phyloP scores from a whole-genome alignment of 2,329 filamentous ascomycete genomes.

The Alternaria ventricosa region DNA sequence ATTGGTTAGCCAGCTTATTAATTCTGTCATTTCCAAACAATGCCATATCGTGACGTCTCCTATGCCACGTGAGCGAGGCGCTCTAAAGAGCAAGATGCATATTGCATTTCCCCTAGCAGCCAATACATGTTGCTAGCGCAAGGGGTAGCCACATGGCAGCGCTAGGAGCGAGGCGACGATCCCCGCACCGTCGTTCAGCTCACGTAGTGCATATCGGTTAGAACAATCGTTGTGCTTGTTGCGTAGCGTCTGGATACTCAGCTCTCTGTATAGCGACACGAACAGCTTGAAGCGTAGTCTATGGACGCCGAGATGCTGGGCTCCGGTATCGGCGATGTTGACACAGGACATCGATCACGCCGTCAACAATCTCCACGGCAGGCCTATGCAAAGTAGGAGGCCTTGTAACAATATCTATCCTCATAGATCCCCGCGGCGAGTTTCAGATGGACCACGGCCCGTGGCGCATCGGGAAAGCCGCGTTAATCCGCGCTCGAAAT shows the following conservation, averaged over 20 bases:
- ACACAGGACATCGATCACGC: not conserved
- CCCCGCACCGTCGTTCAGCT: not conserved
- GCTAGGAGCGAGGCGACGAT: not conserved
- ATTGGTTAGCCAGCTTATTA: not conserved
- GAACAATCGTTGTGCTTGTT: not conserved
- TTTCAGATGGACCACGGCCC: constrained; percentile 12
- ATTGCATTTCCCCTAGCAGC: constrained; percentile 5
- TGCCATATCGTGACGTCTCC: not conserved
- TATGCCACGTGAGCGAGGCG: not conserved
- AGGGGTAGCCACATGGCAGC: constrained; percentile 7
- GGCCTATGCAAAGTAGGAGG: not conserved
- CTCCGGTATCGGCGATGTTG: not conserved
- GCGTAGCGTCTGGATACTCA: not conserved
- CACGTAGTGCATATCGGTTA: not conserved
- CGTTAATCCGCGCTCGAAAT: not conserved
- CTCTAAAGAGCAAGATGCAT: constrained; percentile 1
- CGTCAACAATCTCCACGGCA: not conserved
- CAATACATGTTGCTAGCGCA: constrained; percentile 1
- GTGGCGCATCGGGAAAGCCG: constrained; percentile 2
- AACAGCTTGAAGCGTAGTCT: not conserved
- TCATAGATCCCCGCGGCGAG: not conserved
- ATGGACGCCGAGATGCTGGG: not conserved
- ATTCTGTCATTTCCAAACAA: not conserved
- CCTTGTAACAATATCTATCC: not conserved
- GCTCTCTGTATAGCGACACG: too few species aligned